phyloP scores from a whole-genome alignment of 2,329 filamentous ascomycete species.

The Cladosporium sp. region DNA sequence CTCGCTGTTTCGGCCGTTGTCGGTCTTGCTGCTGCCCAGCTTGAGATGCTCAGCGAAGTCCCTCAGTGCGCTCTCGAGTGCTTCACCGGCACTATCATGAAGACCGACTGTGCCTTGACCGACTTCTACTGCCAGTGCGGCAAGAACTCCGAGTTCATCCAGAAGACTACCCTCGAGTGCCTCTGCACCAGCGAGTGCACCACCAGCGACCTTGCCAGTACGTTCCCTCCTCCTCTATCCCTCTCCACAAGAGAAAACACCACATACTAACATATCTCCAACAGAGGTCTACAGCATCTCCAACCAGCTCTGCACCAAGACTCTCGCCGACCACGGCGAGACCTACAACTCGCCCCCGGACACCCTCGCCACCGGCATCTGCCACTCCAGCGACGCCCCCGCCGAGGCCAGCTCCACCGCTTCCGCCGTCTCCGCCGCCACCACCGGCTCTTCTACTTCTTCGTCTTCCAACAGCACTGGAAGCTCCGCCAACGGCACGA shows the following conservation, averaged over 20 bases:
- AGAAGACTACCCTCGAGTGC: conserved; percentile 43
- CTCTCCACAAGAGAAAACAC: not conserved
- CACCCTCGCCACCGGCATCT: conserved; percentile 22
- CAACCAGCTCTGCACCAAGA: conserved; percentile 28
- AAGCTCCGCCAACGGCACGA: conserved; percentile 27
- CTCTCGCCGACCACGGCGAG: conserved; percentile 25
- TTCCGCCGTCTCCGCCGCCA: conserved; percentile 23
- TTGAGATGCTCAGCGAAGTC: conserved; percentile 11
- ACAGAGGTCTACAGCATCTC: conserved; percentile 25
- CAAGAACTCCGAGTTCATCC: conserved; percentile 39
- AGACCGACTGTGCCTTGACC: conserved; percentile 48
- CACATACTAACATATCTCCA: not conserved
- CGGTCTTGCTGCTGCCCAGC: conserved; percentile 16
- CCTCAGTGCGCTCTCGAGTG: conserved; percentile 40
- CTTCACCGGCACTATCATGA: conserved; percentile 48
- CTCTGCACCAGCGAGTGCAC: conserved; percentile 40
- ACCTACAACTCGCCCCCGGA: conserved; percentile 19
- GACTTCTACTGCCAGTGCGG: conserved; percentile 57
- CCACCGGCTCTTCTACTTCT: conserved; percentile 27
- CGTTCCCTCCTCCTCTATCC: conserved; percentile 24
- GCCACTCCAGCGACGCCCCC: conserved; percentile 14
- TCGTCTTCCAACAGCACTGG: conserved; percentile 27
- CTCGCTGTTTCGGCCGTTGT: conserved; percentile 11
- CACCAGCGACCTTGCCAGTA: conserved; percentile 41
- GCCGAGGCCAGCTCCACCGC: conserved; percentile 20